A percentile compares a stretch with the other conserved stretches of the same genome.
These are phyloP conservation scores for Fusarium gaditjirri DNA, from an alignment of 2,329 filamentous ascomycete species.

Conservation along the genomic window DNA sequence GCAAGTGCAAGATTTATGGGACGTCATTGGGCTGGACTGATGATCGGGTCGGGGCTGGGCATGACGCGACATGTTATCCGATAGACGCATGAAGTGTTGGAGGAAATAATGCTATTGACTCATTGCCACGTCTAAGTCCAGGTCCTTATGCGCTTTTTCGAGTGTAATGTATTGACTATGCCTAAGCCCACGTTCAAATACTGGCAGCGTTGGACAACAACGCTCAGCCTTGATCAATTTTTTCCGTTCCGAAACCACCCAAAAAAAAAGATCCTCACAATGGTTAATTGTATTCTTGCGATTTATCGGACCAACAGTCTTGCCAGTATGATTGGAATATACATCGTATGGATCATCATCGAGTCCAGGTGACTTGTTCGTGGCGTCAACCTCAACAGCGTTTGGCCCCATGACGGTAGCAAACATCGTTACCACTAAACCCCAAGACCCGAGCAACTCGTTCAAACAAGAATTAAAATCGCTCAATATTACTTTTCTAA, in stretches of 20 bases:
- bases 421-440: not conserved
- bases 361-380: not conserved
- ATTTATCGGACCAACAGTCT: fast-evolving
- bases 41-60: not conserved
- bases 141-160: no score
- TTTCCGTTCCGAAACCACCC: fast-evolving
- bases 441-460: fast-evolving
- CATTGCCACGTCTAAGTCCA: no score
- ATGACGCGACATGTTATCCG: not conserved
- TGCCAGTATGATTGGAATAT: fast-evolving
- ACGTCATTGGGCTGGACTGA: not conserved
- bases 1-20: not conserved
- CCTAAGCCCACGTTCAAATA: not conserved
- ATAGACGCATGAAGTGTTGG: not conserved
- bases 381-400: not conserved
- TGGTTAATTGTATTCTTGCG: fast-evolving
- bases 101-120: no score
- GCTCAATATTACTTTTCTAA: fast-evolving
- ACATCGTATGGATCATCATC: fast-evolving
- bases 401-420: not conserved
- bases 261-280: no score
- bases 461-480: no score
- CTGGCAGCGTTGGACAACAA: no score
- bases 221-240: no score
- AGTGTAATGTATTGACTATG: no score